A percentile compares a stretch with the other conserved stretches of the same genome.
Conservation (phyloP, 352 stramenopile genomes). For the Thraustochytrium sp. region DNA sequence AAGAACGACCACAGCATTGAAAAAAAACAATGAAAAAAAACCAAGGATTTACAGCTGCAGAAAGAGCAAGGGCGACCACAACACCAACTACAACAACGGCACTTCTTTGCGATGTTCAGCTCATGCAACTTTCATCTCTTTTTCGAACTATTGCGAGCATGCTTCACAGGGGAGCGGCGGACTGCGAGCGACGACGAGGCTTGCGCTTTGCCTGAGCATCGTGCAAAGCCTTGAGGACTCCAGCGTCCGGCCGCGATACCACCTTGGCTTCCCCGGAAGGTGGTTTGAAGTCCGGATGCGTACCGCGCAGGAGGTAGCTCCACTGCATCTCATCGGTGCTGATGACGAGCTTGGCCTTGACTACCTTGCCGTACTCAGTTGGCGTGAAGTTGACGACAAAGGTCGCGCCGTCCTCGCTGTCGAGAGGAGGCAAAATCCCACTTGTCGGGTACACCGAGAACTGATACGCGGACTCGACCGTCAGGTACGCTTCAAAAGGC, state of each 20-base stretch:
- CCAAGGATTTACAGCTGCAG: too few species aligned
- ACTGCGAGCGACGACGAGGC: too few species aligned
- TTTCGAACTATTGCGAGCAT: too few species aligned
- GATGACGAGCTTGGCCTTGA: constrained; percentile 74
- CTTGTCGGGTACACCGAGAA: constrained; percentile 75
- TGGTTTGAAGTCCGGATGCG: constrained; percentile 61
- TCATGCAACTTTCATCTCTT: too few species aligned
- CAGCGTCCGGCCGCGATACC: background rate
- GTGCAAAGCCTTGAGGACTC: background rate
- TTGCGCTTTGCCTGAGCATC: background rate
- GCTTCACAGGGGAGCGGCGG: too few species aligned
- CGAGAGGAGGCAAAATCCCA: constrained; percentile 67
- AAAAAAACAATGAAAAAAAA: too few species aligned
- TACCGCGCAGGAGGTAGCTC: constrained; percentile 81
- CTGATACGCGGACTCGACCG: constrained; percentile 68
- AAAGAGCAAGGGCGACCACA: too few species aligned
- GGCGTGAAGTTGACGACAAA: constrained; percentile 83
- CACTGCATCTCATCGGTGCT: constrained; percentile 81
- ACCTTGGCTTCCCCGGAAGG: constrained; percentile 25
- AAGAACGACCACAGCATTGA: too few species aligned
- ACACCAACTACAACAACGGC: too few species aligned
- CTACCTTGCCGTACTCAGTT: constrained; percentile 80
- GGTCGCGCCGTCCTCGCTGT: constrained; percentile 59
- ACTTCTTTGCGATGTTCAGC: too few species aligned
- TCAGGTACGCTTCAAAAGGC: constrained; percentile 76